These are phyloP conservation scores for Gossypium aridum DNA, from an alignment of 441 rosid species.

Conservation along the genomic window DNA sequence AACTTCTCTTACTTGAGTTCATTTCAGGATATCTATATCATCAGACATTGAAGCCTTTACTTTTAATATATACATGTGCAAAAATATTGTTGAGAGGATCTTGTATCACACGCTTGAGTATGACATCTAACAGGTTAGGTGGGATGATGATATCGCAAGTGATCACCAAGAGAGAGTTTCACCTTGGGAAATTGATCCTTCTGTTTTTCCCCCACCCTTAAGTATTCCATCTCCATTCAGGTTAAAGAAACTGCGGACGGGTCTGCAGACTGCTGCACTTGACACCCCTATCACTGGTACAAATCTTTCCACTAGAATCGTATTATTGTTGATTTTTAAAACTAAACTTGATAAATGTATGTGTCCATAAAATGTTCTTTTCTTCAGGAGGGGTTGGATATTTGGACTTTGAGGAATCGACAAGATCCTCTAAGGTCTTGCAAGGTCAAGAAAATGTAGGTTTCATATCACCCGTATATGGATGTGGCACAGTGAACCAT, in stretches of 20 bases:
- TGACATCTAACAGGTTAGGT: constrained; percentile 45
- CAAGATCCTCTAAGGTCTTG: constrained; percentile 99
- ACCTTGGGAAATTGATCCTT: constrained; percentile 89
- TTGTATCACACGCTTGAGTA: background rate
- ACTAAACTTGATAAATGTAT: background rate
- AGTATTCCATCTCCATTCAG: constrained; percentile 76
- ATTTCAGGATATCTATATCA: background rate
- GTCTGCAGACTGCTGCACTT: constrained; percentile 46
- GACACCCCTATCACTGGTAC: constrained; percentile 51
- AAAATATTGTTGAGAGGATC: background rate
- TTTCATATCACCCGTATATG: constrained; percentile 56
- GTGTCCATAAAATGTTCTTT: background rate
- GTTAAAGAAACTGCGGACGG: constrained; percentile 65
- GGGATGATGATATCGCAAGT: constrained; percentile 64
- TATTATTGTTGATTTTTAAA: background rate
- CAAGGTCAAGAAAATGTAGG: constrained; percentile 99
- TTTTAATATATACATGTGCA: background rate
- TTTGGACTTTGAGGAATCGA: constrained; percentile 80
- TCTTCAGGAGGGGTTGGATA: constrained; percentile 48
- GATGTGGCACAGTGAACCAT: constrained; percentile 53
- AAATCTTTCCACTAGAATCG: background rate
- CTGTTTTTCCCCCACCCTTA: constrained; percentile 61
- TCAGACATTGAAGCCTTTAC: background rate
- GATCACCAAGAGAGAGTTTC: constrained; percentile 72
- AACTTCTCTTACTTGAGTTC: no score